A percentile compares a stretch with the other conserved stretches of the same genome.
Conservation (phyloP, 2,329 filamentous ascomycete genomes). For the Pseudogymnoascus sp. region DNA sequence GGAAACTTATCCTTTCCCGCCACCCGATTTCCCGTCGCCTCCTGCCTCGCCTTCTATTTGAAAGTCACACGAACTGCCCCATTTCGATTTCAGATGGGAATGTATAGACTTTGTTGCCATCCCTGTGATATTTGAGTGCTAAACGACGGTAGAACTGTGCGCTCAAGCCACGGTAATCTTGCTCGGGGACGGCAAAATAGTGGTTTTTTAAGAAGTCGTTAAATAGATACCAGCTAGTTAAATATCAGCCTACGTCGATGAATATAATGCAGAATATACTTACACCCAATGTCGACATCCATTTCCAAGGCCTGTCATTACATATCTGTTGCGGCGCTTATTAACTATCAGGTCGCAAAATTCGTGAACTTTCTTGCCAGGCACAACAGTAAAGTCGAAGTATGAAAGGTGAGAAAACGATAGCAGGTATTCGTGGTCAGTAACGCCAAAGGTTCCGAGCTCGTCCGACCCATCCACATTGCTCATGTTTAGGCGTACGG, state of each 20-base stretch:
- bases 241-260: not conserved
- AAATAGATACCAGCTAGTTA: not conserved
- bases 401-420: not conserved
- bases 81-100: no score
- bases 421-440: not conserved
- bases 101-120: no score
- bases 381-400: not conserved
- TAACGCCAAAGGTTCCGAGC: not conserved
- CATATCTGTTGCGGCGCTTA: not conserved
- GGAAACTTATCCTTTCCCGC: not conserved
- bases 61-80: no score
- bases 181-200: no score
- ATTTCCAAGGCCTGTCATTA: not conserved
- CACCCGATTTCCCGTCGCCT: not conserved
- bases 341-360: not conserved
- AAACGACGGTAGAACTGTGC: not conserved
- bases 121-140: not conserved
- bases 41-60: not conserved
- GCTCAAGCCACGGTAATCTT: no score
- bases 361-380: not conserved
- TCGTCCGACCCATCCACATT: not conserved
- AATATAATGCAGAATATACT: not conserved
- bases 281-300: not conserved
- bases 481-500: not conserved
- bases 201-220: not conserved